Percentiles rank a stretch among this genome's conserved stretches.
Evolutionary conservation across 1,284 basidiomycete genomes (phyloP).

Genomic region (Ustilago loliicola): DNA sequence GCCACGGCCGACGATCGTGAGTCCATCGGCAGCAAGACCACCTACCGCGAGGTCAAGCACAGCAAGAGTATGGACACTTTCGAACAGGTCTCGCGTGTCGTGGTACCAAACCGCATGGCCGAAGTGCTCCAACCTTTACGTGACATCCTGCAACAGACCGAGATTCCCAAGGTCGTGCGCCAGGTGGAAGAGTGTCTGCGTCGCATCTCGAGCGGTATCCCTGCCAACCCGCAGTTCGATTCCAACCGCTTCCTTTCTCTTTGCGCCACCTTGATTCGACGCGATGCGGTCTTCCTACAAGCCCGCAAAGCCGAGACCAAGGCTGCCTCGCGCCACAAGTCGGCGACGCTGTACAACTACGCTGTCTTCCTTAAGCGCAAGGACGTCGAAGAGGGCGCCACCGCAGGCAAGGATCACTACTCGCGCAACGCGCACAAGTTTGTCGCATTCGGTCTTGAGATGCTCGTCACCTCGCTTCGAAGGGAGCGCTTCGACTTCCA

Average conservation of each 20-base stretch:
- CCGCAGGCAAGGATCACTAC: slow-evolving; percentile 70
- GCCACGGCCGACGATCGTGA: slow-evolving; percentile 91
- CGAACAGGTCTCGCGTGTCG: slow-evolving; percentile 64
- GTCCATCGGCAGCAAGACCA: slow-evolving; percentile 92
- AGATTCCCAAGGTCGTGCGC: slow-evolving; percentile 83
- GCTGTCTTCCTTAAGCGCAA: slow-evolving; percentile 61
- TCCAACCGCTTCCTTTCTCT: slow-evolving; percentile 83
- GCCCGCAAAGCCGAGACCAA: slow-evolving; percentile 47
- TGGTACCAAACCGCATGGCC: slow-evolving; percentile 75
- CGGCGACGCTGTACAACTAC: slow-evolving; percentile 38
- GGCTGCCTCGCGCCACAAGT: slow-evolving; percentile 37
- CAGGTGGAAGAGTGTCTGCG: slow-evolving; percentile 90
- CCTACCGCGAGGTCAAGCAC: slow-evolving; percentile 71
- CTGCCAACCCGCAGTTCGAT: slow-evolving; percentile 81
- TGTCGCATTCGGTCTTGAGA: slow-evolving; percentile 89
- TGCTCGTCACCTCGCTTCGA: slow-evolving; percentile 88
- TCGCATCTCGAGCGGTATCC: slow-evolving; percentile 85
- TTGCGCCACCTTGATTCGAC: slow-evolving; percentile 89
- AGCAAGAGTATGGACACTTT: slow-evolving; percentile 70
- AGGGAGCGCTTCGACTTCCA: slow-evolving; percentile 88
- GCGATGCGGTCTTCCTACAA: slow-evolving; percentile 77
- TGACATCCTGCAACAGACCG: slow-evolving; percentile 87
- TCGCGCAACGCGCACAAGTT: slow-evolving; percentile 79
- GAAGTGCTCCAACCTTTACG: slow-evolving; percentile 84
- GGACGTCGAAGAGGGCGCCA: slow-evolving; percentile 53